These are phyloP conservation scores for Crucihimalaya himalaica DNA, from an alignment of 345 rosid species.

Conservation along the genomic window DNA sequence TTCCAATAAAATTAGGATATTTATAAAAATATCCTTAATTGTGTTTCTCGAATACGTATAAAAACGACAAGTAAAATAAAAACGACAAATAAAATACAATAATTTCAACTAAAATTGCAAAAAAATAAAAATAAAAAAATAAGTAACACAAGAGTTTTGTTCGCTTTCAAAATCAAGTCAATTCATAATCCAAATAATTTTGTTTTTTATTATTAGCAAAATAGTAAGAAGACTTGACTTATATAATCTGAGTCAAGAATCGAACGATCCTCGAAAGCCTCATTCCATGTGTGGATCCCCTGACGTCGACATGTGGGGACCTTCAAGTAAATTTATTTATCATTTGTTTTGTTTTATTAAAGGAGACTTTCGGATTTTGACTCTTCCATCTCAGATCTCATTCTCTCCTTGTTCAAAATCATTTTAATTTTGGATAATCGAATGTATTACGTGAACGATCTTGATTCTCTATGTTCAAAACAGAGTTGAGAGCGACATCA, in stretches of 20 bases:
- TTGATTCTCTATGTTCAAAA: neutral
- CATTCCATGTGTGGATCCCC: slow-evolving; percentile 3
- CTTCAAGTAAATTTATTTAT: neutral
- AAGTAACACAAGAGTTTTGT: too few species aligned
- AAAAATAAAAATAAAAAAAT: too few species aligned
- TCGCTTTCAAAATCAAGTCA: too few species aligned
- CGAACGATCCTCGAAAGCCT: slow-evolving; percentile 20
- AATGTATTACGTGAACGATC: neutral
- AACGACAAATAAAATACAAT: too few species aligned
- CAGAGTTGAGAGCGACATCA: neutral
- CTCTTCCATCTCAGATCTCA: neutral
- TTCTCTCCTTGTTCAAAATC: neutral
- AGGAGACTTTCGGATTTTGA: neutral
- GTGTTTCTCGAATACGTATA: too few species aligned
- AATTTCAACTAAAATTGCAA: too few species aligned
- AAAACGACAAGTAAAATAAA: too few species aligned
- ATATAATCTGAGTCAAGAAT: neutral
- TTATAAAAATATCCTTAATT: too few species aligned
- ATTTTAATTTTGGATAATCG: neutral
- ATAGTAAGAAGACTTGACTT: slow-evolving; percentile 5
- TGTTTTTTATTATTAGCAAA: too few species aligned
- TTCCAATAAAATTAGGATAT: too few species aligned
- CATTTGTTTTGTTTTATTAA: neutral
- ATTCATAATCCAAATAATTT: too few species aligned
- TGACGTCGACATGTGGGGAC: neutral